Conservation (phyloP, 2,329 filamentous ascomycete species). For the Cercospora zeina region DNA sequence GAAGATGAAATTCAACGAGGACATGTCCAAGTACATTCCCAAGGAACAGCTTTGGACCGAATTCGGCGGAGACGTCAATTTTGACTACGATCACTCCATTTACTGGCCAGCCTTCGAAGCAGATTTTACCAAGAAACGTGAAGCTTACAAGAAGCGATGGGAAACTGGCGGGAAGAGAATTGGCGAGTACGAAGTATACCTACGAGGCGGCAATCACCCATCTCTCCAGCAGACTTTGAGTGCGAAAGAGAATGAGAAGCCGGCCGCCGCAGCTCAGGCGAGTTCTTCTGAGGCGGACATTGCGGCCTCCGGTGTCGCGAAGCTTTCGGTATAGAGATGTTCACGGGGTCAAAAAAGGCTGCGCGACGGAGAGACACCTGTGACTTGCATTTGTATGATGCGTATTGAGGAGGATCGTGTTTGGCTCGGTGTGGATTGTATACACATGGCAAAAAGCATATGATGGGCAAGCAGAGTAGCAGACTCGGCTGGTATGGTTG, state of each 20-base stretch:
- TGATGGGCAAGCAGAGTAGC: background rate
- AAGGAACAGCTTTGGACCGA: slow-evolving; percentile 77
- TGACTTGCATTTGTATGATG: background rate
- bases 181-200: slow-evolving; percentile 83
- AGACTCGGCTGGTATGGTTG: background rate
- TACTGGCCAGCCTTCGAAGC: slow-evolving; percentile 88
- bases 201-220: slow-evolving; percentile 65
- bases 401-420: background rate
- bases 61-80: slow-evolving; percentile 76
- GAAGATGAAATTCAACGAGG: slow-evolving; percentile 97
- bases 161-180: slow-evolving; percentile 73
- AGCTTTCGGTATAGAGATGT: slow-evolving; percentile 27
- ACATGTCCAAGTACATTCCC: slow-evolving; percentile 79
- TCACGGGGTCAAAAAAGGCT: background rate
- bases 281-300: slow-evolving; percentile 13
- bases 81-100: slow-evolving; percentile 81
- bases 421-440: background rate
- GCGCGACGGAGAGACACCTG: background rate
- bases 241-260: slow-evolving; percentile 10
- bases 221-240: slow-evolving; percentile 30
- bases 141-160: slow-evolving; percentile 70
- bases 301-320: slow-evolving; percentile 19
- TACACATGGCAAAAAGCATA: background rate
- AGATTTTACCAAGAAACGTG: slow-evolving; percentile 66
- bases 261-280: slow-evolving; percentile 1